Base-by-base conservation (phyloP, 2,329 filamentous ascomycete genomes). In the Xylogone sp. region DNA sequence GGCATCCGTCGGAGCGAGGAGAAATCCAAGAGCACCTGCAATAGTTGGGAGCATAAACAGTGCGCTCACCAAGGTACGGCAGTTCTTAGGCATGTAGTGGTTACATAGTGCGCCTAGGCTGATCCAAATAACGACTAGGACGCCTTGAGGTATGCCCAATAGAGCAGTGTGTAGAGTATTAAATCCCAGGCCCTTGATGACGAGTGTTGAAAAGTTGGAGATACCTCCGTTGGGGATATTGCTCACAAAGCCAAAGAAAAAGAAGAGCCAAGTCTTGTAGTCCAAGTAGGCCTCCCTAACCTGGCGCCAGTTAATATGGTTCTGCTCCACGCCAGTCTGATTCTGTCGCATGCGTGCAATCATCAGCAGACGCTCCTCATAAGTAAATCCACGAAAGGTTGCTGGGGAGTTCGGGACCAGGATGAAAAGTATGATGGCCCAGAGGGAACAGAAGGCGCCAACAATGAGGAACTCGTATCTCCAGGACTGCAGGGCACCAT, bases 391-490 rank as follows among this genome's bases (percentile, higher is more conserved):
- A 8, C 47, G 43, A 4, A 75, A 71, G 48, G 69, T 64, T 59
- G 77, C 72, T 0, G 75, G 75, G 3, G 70, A 73, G 59, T 77
- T 75, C 0, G 77, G 77, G 18, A 80, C 62, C 52, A 74, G 49
- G 61, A 68, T 73, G 42, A 70, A 65, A 56, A 76, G 74, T 5
- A 71, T 45, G 3, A 70, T 20, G 0, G 13, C 65, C 31, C 7
- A 66, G 59, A 46, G 67, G 60, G 1, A 51, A 39, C 1, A 60
- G 60, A 51, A 31, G 10, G 52, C 52, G 21, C 61, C 61, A 22
- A 81, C 81, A 13, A 87, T 75, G 13, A 88, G 65, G 61, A 87
- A 87, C 51, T 86, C 83, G 56, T 84, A 87, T 60, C 83, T 81
- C 84, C 84, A 88, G 0, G 76, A 78, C 0, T 76, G 71, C 18